phyloP scores from a whole-genome alignment of 202 grass and related monocot genomes.

The Carex arenaria region DNA sequence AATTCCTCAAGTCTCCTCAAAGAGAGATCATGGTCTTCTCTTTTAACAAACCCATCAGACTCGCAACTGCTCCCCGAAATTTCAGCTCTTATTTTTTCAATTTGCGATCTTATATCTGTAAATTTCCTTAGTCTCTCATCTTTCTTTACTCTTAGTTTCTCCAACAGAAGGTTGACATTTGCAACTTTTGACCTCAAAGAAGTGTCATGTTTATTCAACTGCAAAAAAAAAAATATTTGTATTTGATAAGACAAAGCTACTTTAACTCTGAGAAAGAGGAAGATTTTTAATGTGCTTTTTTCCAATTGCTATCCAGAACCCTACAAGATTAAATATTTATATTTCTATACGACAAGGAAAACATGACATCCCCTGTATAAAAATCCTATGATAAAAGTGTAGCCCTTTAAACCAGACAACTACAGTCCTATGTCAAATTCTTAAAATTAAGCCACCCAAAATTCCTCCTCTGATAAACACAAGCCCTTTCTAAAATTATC shows the following conservation, averaged over 20 bases:
- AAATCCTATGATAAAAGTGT: neutral
- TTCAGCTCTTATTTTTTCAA: constrained; percentile 80
- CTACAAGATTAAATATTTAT: neutral
- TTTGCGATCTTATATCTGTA: constrained; percentile 59
- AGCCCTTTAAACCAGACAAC: neutral
- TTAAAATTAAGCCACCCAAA: neutral
- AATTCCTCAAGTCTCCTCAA: constrained; percentile 65
- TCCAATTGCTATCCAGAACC: neutral
- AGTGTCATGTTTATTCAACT: constrained; percentile 54
- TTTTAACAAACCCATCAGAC: constrained; percentile 25
- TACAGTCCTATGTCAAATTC: neutral
- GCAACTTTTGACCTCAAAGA: constrained; percentile 77
- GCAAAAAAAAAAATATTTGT: constrained; percentile 24
- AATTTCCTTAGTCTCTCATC: constrained; percentile 67
- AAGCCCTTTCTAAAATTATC: neutral
- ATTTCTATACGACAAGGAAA: neutral
- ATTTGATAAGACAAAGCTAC: neutral
- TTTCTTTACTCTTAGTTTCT: constrained; percentile 73
- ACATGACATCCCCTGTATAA: neutral
- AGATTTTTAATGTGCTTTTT: neutral
- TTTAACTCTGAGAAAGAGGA: neutral
- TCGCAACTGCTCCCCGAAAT: constrained; percentile 40
- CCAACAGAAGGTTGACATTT: constrained; percentile 56
- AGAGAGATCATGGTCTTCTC: constrained; percentile 76
- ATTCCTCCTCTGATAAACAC: neutral